Evolutionary conservation across 2,329 filamentous ascomycete species (phyloP).

Genomic region (Setomelanomma holmii): DNA sequence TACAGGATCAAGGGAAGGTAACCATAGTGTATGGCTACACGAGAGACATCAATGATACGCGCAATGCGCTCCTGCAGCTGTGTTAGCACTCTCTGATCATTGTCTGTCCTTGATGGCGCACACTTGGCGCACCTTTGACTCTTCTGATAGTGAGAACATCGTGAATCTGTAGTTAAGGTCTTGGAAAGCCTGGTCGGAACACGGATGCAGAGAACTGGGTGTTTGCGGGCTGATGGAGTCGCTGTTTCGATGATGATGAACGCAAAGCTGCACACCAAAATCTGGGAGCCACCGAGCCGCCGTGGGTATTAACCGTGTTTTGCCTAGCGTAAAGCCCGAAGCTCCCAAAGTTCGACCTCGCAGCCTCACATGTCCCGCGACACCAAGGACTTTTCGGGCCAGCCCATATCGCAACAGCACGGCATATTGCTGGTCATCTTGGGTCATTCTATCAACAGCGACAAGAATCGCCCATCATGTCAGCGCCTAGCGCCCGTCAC

Average conservation of each 20-base stretch:
- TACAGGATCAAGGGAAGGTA: slow-evolving; percentile 97
- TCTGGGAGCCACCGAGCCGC: slow-evolving; percentile 19
- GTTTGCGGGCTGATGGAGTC: slow-evolving; percentile 16
- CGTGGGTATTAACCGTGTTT: slow-evolving; percentile 12
- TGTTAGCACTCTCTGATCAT: slow-evolving; percentile 32
- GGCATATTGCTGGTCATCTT: too few species aligned
- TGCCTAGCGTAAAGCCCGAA: slow-evolving; percentile 16
- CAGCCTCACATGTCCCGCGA: slow-evolving; percentile 3
- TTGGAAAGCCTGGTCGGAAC: slow-evolving; percentile 1
- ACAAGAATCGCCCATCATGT: slow-evolving; percentile 61
- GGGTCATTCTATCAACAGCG: too few species aligned
- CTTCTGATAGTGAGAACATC: slow-evolving; percentile 80
- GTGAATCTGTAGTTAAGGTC: slow-evolving; percentile 32
- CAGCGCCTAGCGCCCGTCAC: slow-evolving; percentile 69
- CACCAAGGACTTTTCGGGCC: not conserved
- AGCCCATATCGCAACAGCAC: too few species aligned
- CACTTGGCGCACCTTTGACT: slow-evolving; percentile 78
- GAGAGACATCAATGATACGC: slow-evolving; percentile 92
- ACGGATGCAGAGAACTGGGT: slow-evolving; percentile 4
- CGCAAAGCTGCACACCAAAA: slow-evolving; percentile 30
- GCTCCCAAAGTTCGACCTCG: slow-evolving; percentile 31
- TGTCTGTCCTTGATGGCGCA: not conserved
- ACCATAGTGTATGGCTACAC: slow-evolving; percentile 95
- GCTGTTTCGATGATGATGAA: slow-evolving; percentile 12
- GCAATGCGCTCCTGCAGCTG: slow-evolving; percentile 86